Conservation (phyloP, 2,329 filamentous ascomycete species). For the Beauveria caledonica region DNA sequence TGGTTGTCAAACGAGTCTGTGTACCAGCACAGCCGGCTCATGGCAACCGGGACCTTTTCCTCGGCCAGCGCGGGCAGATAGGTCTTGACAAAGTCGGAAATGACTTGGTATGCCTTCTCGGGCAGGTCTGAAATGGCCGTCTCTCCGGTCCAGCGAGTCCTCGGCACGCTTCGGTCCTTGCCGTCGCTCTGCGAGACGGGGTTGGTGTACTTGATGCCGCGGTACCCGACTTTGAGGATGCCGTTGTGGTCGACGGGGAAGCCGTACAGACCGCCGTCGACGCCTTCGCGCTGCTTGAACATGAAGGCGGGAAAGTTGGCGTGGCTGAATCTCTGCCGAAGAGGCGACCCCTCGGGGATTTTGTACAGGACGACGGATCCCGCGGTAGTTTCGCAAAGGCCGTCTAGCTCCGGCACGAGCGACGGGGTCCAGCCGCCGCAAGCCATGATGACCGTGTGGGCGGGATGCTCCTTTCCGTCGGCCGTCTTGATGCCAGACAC, state of each 20-base stretch:
- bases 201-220: constrained; percentile 43
- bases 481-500: constrained; percentile 31
- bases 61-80: constrained; percentile 34
- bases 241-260: constrained; percentile 36
- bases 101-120: constrained; percentile 19
- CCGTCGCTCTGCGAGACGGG: constrained; percentile 29
- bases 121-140: constrained; percentile 19
- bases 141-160: constrained; percentile 28
- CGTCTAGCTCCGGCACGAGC: constrained; percentile 31
- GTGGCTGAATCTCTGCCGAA: constrained; percentile 33
- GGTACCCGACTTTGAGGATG: constrained; percentile 41
- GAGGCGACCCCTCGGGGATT: constrained; percentile 27
- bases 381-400: constrained; percentile 38
- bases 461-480: constrained; percentile 26
- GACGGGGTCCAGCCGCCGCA: constrained; percentile 37
- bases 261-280: constrained; percentile 37
- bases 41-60: constrained; percentile 16
- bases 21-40: constrained; percentile 26
- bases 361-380: constrained; percentile 36
- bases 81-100: constrained; percentile 27
- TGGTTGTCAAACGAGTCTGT: constrained; percentile 27
- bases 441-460: constrained; percentile 29
- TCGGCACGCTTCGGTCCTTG: constrained; percentile 29
- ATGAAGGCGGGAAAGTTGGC: constrained; percentile 33
- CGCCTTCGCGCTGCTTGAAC: constrained; percentile 25